Base-by-base conservation (phyloP, 495 filamentous ascomycete species). In the Opeltia flavorubescens region DNA sequence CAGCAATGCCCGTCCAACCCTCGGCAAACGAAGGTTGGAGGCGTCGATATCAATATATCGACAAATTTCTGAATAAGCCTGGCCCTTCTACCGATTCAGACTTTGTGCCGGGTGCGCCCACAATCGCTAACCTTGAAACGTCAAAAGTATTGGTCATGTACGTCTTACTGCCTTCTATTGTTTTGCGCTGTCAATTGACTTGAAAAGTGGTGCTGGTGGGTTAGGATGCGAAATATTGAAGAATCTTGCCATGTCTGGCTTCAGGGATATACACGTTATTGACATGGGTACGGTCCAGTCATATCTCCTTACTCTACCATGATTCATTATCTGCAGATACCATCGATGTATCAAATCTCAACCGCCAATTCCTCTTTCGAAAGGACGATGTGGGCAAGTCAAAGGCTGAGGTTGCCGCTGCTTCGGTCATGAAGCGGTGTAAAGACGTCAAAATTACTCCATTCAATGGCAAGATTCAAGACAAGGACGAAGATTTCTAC, bases 271-370 rank as follows among this genome's bases (percentile, higher is more conserved):
- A 49, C 87, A 96, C 68, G 89, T 99, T 31, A 96, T 99, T 55
- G 93, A 99, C 68, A 99, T 99, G 93, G 89, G 85, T 77, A 64
- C 12, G 20, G 20, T 35, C 29, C 34, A 48, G 23, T 15, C 26
- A n/a, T n/a, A n/a, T n/a, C 27, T 17, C 20, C 26, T 45, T 21
- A 40, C 35, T 44, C 12, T 48, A 26, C 44, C 31, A 45, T 55
- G 49, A 55, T 57, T 60, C 51, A 64, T 46, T 13, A 39, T 21
- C 27, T 8, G 33, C 51, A 86, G 85, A 93, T 59, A 96, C 89
- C 5, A 99, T 99, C 61, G 93, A 99, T 59, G 87, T 99, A 46
- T 94, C 87, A 21, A 99, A 99, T 63, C 74, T 99, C 38, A 99
- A 99, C 62, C 80, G 93, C 20, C 93, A 99, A 59, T 99, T 99